phyloP scores from a whole-genome alignment of 2,329 filamentous ascomycete species.

The Ramularia endophylla region DNA sequence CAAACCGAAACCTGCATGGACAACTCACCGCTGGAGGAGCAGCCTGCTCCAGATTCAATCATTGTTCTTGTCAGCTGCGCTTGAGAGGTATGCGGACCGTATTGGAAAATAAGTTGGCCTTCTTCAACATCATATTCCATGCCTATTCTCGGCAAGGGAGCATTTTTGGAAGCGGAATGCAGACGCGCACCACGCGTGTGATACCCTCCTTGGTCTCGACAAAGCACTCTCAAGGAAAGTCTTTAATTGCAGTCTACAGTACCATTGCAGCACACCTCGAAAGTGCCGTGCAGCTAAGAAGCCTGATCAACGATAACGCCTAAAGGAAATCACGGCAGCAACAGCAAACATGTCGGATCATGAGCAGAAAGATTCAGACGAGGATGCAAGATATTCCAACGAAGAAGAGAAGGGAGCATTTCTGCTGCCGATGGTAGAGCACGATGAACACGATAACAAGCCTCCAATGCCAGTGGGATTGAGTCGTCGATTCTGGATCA shows the following conservation, averaged over 20 bases:
- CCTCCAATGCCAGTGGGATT: conserved; percentile 4
- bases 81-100: not conserved
- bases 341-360: conserved; percentile 1
- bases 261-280: too few relatives aligned
- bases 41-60: conserved; percentile 11
- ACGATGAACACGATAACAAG: conserved; percentile 8
- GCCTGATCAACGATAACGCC: too few relatives aligned
- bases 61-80: conserved; percentile 6
- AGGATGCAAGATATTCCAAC: too few relatives aligned
- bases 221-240: too few relatives aligned
- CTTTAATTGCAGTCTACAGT: too few relatives aligned
- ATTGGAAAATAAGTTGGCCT: not conserved
- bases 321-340: too few relatives aligned
- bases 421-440: conserved; percentile 8
- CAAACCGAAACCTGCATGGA: not conserved
- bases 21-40: conserved; percentile 14
- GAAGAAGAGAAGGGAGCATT: conserved; percentile 16
- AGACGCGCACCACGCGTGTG: too few relatives aligned
- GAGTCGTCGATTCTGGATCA: conserved; percentile 18
- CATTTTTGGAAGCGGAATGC: conserved; percentile 3
- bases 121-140: not conserved
- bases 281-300: too few relatives aligned
- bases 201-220: too few relatives aligned
- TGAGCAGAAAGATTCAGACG: conserved; percentile 11
- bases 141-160: conserved; percentile 8